Conservation (phyloP, 2,329 filamentous ascomycete genomes). For the Stemphylium beticola region DNA sequence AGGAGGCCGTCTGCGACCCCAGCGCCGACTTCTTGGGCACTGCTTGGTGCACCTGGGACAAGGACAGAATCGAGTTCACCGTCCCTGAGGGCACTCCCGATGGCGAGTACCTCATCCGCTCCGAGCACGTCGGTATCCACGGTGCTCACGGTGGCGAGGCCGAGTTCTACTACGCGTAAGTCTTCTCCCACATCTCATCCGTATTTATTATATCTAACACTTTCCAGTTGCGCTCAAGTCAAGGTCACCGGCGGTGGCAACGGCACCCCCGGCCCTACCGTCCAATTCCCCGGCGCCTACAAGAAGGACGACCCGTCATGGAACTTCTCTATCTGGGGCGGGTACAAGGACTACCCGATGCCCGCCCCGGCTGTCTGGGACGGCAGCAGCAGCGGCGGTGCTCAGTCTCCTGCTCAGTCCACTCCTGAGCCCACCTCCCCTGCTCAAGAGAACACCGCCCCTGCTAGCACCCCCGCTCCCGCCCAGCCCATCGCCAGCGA, state of each 20-base stretch:
- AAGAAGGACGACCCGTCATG: conserved; percentile 31
- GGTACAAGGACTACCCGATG: conserved; percentile 29
- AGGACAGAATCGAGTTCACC: conserved; percentile 26
- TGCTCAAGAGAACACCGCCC: not conserved
- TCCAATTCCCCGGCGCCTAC: conserved; percentile 52
- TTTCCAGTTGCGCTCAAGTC: conserved; percentile 48
- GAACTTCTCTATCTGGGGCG: conserved; percentile 25
- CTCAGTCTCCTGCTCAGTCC: not conserved
- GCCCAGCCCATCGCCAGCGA: too few species aligned
- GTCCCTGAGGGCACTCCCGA: conserved; percentile 47
- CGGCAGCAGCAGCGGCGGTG: conserved; percentile 8
- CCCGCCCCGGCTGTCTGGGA: conserved; percentile 25
- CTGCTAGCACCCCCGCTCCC: not conserved
- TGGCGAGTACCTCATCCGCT: conserved; percentile 53
- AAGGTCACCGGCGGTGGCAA: conserved; percentile 46
- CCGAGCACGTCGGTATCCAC: conserved; percentile 54
- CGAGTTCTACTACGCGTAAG: conserved; percentile 48
- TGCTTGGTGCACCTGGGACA: conserved; percentile 30
- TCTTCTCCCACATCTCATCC: not conserved
- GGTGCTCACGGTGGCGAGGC: conserved; percentile 39
- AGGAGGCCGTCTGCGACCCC: conserved; percentile 20
- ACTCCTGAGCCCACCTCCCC: not conserved
- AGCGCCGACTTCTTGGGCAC: conserved; percentile 12
- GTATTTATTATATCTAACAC: not conserved
- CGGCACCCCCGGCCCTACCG: conserved; percentile 35